These are phyloP conservation scores for Huntiella abstrusa DNA, from an alignment of 2,329 filamentous ascomycete genomes.

Conservation along the genomic window DNA sequence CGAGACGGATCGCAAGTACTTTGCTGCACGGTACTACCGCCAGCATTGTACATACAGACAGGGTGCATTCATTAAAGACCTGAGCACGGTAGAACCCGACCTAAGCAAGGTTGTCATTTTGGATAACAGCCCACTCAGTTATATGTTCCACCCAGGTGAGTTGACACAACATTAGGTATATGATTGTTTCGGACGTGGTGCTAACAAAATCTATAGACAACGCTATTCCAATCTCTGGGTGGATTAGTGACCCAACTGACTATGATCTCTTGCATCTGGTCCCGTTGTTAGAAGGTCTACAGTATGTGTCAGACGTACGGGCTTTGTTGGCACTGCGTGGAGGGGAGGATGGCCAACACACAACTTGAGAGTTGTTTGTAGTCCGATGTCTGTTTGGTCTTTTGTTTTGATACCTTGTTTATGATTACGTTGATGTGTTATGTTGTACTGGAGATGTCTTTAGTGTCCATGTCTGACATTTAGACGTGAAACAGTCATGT, in stretches of 20 bases:
- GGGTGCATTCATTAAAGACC: conserved; percentile 93
- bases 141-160: conserved; percentile 94
- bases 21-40: conserved; percentile 80
- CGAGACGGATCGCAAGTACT: conserved; percentile 91
- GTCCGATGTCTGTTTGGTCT: not conserved
- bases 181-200: not conserved
- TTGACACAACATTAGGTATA: conserved; percentile 2
- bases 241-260: conserved; percentile 97
- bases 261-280: conserved; percentile 86
- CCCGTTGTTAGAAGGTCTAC: conserved; percentile 78
- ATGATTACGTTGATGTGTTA: too few relatives aligned
- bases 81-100: conserved; percentile 89
- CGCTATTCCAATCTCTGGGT: conserved; percentile 95
- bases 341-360: conserved; percentile 55
- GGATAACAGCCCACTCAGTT: conserved; percentile 95
- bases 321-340: conserved; percentile 75
- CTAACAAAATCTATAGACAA: conserved; percentile 46
- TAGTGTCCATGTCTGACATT: not conserved
- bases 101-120: conserved; percentile 97
- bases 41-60: conserved; percentile 95
- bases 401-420: not conserved
- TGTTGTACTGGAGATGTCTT: too few relatives aligned
- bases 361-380: conserved; percentile 19
- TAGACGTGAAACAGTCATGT: conserved; percentile 6
- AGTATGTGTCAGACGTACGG: conserved; percentile 91